Evolutionary conservation across 345 rosid genomes (phyloP).

Genomic region (Brassica carinata): DNA sequence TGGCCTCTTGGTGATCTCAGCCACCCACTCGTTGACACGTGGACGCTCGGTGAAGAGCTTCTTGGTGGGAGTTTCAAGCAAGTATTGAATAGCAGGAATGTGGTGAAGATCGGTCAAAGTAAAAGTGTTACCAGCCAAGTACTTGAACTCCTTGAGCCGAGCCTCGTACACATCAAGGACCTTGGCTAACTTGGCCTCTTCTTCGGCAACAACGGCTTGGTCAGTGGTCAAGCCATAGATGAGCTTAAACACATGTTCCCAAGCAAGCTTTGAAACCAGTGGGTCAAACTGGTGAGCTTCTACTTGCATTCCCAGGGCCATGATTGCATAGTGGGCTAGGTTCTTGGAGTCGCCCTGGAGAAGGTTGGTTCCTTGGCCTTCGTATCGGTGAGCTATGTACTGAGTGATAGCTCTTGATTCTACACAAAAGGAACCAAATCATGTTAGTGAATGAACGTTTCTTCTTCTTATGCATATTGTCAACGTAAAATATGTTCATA

Average conservation of each 20-base stretch:
- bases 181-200: constrained; percentile 52
- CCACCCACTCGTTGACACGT: constrained; percentile 56
- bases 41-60: constrained; percentile 55
- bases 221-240: constrained; percentile 53
- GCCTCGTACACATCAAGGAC: constrained; percentile 73
- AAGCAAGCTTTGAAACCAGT: constrained; percentile 54
- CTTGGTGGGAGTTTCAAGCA: constrained; percentile 50
- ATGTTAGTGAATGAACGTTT: background rate
- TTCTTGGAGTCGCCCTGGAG: constrained; percentile 39
- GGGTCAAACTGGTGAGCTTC: constrained; percentile 74
- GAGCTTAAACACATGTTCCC: constrained; percentile 58
- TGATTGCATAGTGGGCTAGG: constrained; percentile 28
- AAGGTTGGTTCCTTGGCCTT: constrained; percentile 62
- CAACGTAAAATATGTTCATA: constrained; percentile 31
- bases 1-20: constrained; percentile 62
- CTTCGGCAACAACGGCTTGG: constrained; percentile 54
- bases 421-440: constrained; percentile 30
- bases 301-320: constrained; percentile 62
- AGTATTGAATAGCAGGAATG: constrained; percentile 48
- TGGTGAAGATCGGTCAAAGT: constrained; percentile 80
- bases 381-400: constrained; percentile 54
- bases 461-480: background rate
- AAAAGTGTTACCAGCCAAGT: constrained; percentile 62
- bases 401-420: constrained; percentile 82
- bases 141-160: constrained; percentile 58